These are phyloP conservation scores for Diaporthe humulicola DNA, from an alignment of 2,329 filamentous ascomycete species.

Conservation along the genomic window DNA sequence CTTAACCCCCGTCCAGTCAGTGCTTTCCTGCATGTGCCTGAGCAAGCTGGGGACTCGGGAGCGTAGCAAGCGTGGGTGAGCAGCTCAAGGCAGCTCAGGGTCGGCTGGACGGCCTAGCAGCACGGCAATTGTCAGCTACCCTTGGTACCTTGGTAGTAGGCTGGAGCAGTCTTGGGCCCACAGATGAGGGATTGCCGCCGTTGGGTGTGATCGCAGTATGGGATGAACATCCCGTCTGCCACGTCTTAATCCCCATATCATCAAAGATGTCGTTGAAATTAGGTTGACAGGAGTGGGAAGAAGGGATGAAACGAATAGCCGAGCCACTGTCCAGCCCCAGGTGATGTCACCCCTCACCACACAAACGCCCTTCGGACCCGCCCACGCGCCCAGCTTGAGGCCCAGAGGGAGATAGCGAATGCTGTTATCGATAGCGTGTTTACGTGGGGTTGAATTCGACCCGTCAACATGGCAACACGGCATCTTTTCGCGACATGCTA, in stretches of 20 bases:
- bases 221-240: conserved; percentile 1
- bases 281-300: conserved; percentile 12
- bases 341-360: conserved; percentile 22
- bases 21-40: conserved; percentile 6
- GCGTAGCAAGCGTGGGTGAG: neutral
- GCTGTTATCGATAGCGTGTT: conserved; percentile 32
- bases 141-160: no score
- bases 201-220: neutral
- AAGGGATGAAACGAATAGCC: conserved; percentile 25
- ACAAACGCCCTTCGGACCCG: neutral
- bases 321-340: conserved; percentile 4
- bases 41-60: neutral
- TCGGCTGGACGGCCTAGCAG: neutral
- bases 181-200: neutral
- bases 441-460: conserved; percentile 8
- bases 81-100: neutral
- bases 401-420: neutral
- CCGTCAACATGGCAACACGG: neutral
- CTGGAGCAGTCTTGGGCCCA: neutral
- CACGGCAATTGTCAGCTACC: conserved; percentile 2
- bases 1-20: conserved; percentile 10
- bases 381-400: neutral
- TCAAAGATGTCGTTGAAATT: conserved; percentile 25
- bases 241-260: neutral
- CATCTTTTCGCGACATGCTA: neutral